Evolutionary conservation across 495 filamentous ascomycete genomes (phyloP).

Genomic region (Daldinia loculata): DNA sequence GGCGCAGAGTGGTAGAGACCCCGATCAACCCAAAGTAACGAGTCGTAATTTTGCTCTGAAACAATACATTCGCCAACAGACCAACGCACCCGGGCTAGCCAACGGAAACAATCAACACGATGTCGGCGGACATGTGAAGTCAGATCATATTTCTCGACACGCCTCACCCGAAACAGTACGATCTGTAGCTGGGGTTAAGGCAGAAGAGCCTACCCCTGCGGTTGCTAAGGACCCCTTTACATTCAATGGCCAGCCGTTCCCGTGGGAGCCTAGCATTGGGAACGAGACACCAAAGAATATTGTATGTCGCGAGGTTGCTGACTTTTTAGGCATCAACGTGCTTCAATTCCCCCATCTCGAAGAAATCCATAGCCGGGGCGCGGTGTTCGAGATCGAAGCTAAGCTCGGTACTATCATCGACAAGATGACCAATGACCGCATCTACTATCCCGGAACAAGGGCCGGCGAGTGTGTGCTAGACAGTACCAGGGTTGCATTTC

Average conservation of each 20-base stretch:
- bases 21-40: slow-evolving; percentile 33
- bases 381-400: slow-evolving; percentile 90
- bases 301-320: slow-evolving; percentile 70
- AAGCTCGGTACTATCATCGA: slow-evolving; percentile 86
- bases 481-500: slow-evolving; percentile 65
- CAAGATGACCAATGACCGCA: slow-evolving; percentile 70
- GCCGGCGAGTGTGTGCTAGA: slow-evolving; percentile 72
- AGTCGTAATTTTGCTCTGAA: slow-evolving; percentile 52
- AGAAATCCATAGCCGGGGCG: slow-evolving; percentile 62
- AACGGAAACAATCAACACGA: slow-evolving; percentile 50
- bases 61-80: slow-evolving; percentile 40
- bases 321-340: slow-evolving; percentile 78
- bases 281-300: slow-evolving; percentile 71
- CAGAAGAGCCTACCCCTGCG: slow-evolving; percentile 32
- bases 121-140: slow-evolving; percentile 37
- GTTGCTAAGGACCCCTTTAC: slow-evolving; percentile 21
- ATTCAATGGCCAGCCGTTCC: slow-evolving; percentile 50
- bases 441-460: slow-evolving; percentile 65
- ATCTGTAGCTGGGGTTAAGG: slow-evolving; percentile 37
- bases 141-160: slow-evolving; percentile 55
- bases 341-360: slow-evolving; percentile 65
- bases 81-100: slow-evolving; percentile 37
- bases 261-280: slow-evolving; percentile 79
- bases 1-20: slow-evolving; percentile 48
- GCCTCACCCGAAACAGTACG: slow-evolving; percentile 57